Base-by-base conservation (phyloP, 371 early-diverging fungal species). In the Gilbertella persicaria region DNA sequence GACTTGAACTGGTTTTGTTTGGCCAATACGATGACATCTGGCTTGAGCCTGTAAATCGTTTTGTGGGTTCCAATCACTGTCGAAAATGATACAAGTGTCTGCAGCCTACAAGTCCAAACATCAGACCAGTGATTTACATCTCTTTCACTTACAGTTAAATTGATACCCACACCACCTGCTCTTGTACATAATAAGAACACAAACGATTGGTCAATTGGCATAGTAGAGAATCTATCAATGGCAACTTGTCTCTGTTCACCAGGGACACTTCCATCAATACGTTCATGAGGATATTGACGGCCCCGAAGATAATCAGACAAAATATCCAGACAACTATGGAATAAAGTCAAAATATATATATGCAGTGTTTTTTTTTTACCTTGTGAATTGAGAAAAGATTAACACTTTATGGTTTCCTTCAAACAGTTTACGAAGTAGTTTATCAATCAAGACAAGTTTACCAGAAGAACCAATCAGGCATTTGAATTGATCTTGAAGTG, bases 31-130 rank as follows among this genome's bases (percentile, higher is more conserved):
- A 73, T 96, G 95, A 52, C 91, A 92, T 53, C 97, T 84, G 12
- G 91, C 92, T 64, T 94, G 90, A 2, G 99, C 99, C 73, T 99
- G 97, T 50, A 96, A 65, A 71, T 98, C 99, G 66, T 93, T 94
- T 70, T 96, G 95, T 16, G 97, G 97, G 70, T 97, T 99, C 95
- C 95, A 97, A 64, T 98, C 97, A 53, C 90, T 89, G 75, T 98
- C 97, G 71, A 88, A 96, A 50, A 97, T 94, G 45, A 97, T 91
- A 50, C 94, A 94, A 0, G 96, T 96, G 66, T 96, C 96, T 7
- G 99, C 97, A 14, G 93, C 92, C 66, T 70, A 3, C 26, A 25
- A 5, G 23, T 26, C 5, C 9, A 9, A 8, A 5, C 12, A 7
- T n/a, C n/a, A n/a, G n/a, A n/a, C n/a, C n/a, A n/a, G n/a, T n/a